Conservation (phyloP, 208 protist genomes). For the Leishmania aethiopica region DNA sequence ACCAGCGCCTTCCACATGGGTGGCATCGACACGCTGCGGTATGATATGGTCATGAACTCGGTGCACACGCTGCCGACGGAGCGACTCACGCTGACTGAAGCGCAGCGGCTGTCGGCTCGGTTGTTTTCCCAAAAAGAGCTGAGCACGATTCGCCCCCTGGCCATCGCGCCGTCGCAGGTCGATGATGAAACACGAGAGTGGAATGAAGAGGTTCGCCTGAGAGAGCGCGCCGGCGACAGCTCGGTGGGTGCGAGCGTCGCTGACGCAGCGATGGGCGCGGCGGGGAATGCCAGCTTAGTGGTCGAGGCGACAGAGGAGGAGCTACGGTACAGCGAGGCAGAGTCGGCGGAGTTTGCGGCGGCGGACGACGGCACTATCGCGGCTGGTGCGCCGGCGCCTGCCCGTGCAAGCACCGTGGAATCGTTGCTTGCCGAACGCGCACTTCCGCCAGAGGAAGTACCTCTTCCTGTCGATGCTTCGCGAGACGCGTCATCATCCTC, state of each 20-base stretch:
- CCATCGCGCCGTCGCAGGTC: conserved; percentile 67
- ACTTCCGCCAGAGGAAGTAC: neutral
- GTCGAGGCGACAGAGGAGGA: conserved; percentile 2
- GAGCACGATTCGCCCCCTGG: conserved; percentile 62
- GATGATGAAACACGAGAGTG: conserved; percentile 66
- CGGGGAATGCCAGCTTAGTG: neutral
- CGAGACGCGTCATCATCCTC: neutral
- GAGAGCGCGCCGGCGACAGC: conserved; percentile 1
- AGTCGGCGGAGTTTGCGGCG: conserved; percentile 1
- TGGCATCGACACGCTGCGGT: conserved; percentile 86
- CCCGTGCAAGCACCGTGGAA: neutral
- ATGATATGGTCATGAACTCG: conserved; percentile 91
- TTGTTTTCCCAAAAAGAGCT: conserved; percentile 81
- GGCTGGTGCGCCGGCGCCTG: neutral
- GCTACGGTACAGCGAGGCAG: conserved; percentile 12
- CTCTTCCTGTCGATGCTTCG: neutral
- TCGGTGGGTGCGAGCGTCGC: neutral
- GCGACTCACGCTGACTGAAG: conserved; percentile 81
- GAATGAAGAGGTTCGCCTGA: conserved; percentile 7
- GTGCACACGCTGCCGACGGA: conserved; percentile 82
- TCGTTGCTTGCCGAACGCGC: neutral
- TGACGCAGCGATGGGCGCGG: neutral
- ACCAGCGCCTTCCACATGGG: conserved; percentile 89
- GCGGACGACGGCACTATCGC: neutral
- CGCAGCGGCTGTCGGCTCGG: conserved; percentile 70